Evolutionary conservation across 2,329 filamentous ascomycete species (phyloP).

Genomic region (Neofusicoccum kwambonambiense): DNA sequence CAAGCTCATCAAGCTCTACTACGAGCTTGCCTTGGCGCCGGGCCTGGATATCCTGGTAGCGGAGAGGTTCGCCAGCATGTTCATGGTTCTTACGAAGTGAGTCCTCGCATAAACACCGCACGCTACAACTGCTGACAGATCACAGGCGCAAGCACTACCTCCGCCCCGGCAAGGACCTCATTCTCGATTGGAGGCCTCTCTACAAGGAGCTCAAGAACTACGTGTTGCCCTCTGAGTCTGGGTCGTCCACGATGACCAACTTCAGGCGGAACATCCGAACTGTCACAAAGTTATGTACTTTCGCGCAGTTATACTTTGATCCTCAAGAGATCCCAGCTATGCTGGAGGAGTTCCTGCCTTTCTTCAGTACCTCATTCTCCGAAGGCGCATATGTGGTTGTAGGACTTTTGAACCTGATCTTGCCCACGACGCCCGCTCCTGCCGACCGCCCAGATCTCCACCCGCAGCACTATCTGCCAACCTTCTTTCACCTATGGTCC

Average conservation of each 20-base stretch:
- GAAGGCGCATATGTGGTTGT: constrained; percentile 93
- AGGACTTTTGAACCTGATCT: constrained; percentile 78
- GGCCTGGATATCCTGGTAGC: constrained; percentile 78
- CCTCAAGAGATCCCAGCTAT: constrained; percentile 79
- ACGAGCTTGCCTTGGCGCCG: constrained; percentile 86
- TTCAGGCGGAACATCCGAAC: constrained; percentile 68
- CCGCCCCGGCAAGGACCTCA: constrained; percentile 83
- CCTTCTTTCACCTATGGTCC: constrained; percentile 95
- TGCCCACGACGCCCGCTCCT: constrained; percentile 80
- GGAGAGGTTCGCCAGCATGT: constrained; percentile 95
- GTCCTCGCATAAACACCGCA: constrained; percentile 31
- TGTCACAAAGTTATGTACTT: constrained; percentile 84
- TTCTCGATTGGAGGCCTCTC: constrained; percentile 87
- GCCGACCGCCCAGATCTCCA: constrained; percentile 71
- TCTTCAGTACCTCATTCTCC: constrained; percentile 89
- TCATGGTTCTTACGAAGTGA: constrained; percentile 91
- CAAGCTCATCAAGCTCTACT: constrained; percentile 86
- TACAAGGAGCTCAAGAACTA: constrained; percentile 92
- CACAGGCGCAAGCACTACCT: constrained; percentile 90
- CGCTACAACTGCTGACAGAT: constrained; percentile 7
- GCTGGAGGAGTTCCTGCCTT: constrained; percentile 50
- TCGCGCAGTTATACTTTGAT: constrained; percentile 90
- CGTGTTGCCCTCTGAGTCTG: constrained; percentile 80
- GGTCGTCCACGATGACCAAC: constrained; percentile 60
- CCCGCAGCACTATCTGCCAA: constrained; percentile 85